Evolutionary conservation across 225 moss, liverwort and hornwort genomes (phyloP).

Genomic region (Asterella californica): DNA sequence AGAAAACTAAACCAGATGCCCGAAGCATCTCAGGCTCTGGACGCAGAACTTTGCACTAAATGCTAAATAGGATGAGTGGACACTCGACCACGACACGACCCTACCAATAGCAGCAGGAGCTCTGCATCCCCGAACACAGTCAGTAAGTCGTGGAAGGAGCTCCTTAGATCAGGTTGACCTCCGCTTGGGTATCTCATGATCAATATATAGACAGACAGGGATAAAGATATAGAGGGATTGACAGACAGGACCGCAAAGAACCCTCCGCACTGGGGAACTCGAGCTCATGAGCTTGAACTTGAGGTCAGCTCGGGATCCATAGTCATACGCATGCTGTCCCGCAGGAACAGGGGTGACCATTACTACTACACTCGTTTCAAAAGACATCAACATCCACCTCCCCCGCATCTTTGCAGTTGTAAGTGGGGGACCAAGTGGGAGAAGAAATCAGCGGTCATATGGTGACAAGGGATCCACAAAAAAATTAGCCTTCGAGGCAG

Average conservation of each 20-base stretch:
- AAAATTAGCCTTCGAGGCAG: slow-evolving; percentile 47
- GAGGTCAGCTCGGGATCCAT: not conserved
- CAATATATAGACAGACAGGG: not conserved
- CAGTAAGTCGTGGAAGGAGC: not conserved
- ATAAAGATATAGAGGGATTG: not conserved
- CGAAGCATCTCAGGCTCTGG: not conserved
- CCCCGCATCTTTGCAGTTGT: not conserved
- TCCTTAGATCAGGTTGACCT: not conserved
- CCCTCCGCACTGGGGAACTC: not conserved
- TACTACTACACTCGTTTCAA: not conserved
- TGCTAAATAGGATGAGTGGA: not conserved
- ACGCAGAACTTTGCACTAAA: not conserved
- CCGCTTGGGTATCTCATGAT: not conserved
- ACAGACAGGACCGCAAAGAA: not conserved
- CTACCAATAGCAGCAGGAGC: not conserved
- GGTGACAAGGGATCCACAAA: slow-evolving; percentile 28
- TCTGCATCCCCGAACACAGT: not conserved
- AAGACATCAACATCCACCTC: not conserved
- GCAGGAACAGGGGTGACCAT: not conserved
- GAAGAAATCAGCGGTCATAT: slow-evolving; percentile 30
- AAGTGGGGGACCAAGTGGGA: slow-evolving; percentile 3
- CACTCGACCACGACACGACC: not conserved
- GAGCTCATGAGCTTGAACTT: not conserved
- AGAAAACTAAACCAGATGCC: not conserved
- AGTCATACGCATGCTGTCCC: slow-evolving; percentile 3